phyloP scores from a whole-genome alignment of 2,329 filamentous ascomycete genomes.

The Graphilbum fragrans region DNA sequence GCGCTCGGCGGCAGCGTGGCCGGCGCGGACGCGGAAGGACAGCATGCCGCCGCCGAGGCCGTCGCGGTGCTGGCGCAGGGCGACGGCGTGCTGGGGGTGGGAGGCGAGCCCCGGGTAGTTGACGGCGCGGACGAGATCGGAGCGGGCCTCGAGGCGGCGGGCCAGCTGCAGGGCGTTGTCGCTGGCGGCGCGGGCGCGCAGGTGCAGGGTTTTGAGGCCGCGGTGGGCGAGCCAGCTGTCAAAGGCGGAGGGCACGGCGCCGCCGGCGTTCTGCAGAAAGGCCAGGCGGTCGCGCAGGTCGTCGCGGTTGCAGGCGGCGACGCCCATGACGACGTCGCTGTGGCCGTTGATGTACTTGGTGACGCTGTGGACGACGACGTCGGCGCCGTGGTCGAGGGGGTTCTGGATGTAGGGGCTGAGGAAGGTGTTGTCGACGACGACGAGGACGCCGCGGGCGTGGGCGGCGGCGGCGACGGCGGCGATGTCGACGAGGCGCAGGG shows the following conservation, averaged over 20 bases:
- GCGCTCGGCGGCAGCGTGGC: slow-evolving; percentile 70
- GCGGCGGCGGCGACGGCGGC: slow-evolving; percentile 70
- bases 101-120: slow-evolving; percentile 90
- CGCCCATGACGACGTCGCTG: slow-evolving; percentile 93
- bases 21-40: slow-evolving; percentile 85
- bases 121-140: slow-evolving; percentile 66
- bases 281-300: slow-evolving; percentile 63
- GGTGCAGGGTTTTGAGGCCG: slow-evolving; percentile 90
- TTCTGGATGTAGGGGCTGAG: slow-evolving; percentile 94
- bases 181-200: slow-evolving; percentile 76
- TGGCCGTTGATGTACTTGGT: slow-evolving; percentile 99
- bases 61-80: slow-evolving; percentile 81
- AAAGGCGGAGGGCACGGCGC: slow-evolving; percentile 86
- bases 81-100: slow-evolving; percentile 76
- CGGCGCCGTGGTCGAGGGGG: slow-evolving; percentile 85
- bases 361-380: slow-evolving; percentile 92
- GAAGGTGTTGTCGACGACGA: slow-evolving; percentile 99
- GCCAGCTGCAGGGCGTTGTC: slow-evolving; percentile 73
- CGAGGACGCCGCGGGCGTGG: slow-evolving; percentile 77
- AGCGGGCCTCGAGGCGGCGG: slow-evolving; percentile 61
- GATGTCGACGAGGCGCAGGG: slow-evolving; percentile 86
- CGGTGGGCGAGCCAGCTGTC: slow-evolving; percentile 98
- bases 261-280: slow-evolving; percentile 96
- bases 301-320: slow-evolving; percentile 86
- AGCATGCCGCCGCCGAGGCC: slow-evolving; percentile 97